Conservation (phyloP, 169 alveolate species). For the Plasmodium yoelii region DNA sequence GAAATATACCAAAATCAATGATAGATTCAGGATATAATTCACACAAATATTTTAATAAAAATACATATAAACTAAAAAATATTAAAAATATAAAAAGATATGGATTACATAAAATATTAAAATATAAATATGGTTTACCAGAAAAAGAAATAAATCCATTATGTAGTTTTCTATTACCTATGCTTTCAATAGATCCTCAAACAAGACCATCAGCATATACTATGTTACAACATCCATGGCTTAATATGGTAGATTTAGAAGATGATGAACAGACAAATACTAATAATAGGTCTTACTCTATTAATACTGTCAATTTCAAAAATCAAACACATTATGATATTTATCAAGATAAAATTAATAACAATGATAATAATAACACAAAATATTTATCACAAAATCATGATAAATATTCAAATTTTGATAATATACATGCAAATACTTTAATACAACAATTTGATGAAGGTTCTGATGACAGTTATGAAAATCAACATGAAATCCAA, state of each 20-base stretch:
- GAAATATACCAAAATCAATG: conserved; percentile 92
- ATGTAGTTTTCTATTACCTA: conserved; percentile 88
- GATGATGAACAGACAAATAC: conserved; percentile 42
- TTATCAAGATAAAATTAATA: not conserved
- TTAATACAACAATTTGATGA: not conserved
- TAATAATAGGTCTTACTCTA: conserved; percentile 33
- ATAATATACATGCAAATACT: not conserved
- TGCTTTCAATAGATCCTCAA: conserved; percentile 91
- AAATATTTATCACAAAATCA: conserved; percentile 7
- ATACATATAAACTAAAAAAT: conserved; percentile 49
- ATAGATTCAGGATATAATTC: conserved; percentile 88
- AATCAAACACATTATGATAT: conserved; percentile 19
- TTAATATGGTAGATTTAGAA: conserved; percentile 75
- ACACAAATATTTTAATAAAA: conserved; percentile 51
- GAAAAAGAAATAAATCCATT: conserved; percentile 89
- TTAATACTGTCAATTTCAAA: conserved; percentile 26
- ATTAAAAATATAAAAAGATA: conserved; percentile 81
- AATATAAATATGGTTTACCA: conserved; percentile 88
- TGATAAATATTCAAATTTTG: conserved; percentile 1
- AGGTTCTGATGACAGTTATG: not conserved
- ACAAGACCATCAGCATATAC: conserved; percentile 92
- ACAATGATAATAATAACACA: not conserved
- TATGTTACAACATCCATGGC: conserved; percentile 94
- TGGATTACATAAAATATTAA: conserved; percentile 89
- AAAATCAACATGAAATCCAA: not conserved